Evolutionary conservation across 1,284 basidiomycete species (phyloP).

Genomic region (Moesziomyces sp.): DNA sequence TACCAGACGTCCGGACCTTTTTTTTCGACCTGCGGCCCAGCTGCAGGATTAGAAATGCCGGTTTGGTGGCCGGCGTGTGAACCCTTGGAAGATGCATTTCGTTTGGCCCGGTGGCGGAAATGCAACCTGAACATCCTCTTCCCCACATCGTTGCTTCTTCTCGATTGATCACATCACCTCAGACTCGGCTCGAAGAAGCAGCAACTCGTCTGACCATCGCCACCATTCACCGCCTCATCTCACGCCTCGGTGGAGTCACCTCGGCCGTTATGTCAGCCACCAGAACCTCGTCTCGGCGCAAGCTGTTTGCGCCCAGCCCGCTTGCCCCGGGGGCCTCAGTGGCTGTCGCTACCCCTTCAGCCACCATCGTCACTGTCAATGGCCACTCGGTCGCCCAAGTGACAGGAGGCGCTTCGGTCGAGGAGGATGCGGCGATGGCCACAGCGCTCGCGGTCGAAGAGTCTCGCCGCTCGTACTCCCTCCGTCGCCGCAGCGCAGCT

Average conservation of each 20-base stretch:
- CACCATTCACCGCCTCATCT: background rate
- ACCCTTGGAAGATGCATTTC: too few species aligned
- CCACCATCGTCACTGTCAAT: background rate
- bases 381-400: background rate
- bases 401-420: background rate
- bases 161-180: background rate
- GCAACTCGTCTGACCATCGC: background rate
- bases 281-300: constrained; percentile 25
- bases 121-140: background rate
- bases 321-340: background rate
- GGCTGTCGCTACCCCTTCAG: background rate
- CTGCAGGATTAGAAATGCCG: too few species aligned
- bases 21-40: too few species aligned
- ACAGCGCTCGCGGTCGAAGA: constrained; percentile 17
- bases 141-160: background rate
- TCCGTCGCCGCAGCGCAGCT: constrained; percentile 11
- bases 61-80: too few species aligned
- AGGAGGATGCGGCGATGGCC: constrained; percentile 26
- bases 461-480: constrained; percentile 22
- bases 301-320: constrained; percentile 41
- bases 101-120: too few species aligned
- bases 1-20: too few species aligned
- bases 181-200: background rate
- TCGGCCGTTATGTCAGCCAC: constrained; percentile 4
- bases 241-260: background rate